phyloP scores from a whole-genome alignment of 345 rosid species.

The Raphanus raphanistrum region DNA sequence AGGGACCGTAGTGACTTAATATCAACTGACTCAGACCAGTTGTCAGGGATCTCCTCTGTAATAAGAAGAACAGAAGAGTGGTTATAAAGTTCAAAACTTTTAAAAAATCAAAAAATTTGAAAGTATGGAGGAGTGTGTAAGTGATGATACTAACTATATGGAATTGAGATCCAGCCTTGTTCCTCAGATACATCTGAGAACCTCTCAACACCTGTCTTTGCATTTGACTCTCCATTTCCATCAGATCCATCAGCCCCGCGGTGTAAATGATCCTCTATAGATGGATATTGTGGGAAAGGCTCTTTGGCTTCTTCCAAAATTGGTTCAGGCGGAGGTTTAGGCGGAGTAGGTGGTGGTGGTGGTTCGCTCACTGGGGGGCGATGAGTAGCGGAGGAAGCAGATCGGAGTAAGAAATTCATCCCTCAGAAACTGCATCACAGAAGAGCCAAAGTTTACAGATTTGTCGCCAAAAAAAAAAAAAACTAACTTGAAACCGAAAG shows the following conservation, averaged over 20 bases:
- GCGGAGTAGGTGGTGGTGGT: conserved; percentile 30
- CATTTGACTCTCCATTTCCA: conserved; percentile 32
- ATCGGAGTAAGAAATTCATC: conserved; percentile 87
- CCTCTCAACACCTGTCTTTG: conserved; percentile 43
- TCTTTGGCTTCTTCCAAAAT: conserved; percentile 57
- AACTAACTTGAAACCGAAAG: conserved; percentile 5
- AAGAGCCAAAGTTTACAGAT: not conserved
- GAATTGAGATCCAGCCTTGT: conserved; percentile 93
- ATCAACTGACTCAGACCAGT: conserved; percentile 62
- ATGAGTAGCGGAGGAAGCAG: conserved; percentile 52
- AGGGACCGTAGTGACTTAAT: conserved; percentile 61
- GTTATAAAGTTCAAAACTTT: no score
- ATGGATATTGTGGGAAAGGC: conserved; percentile 52
- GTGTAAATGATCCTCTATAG: conserved; percentile 43
- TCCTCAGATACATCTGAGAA: conserved; percentile 78
- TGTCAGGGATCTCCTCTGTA: conserved; percentile 71
- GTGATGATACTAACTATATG: conserved; percentile 49
- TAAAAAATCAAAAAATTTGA: not conserved
- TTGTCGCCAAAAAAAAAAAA: not conserved
- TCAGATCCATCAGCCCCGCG: conserved; percentile 42
- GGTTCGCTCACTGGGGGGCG: conserved; percentile 52
- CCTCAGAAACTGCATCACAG: conserved; percentile 34
- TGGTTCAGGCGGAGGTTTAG: conserved; percentile 25
- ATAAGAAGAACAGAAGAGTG: not conserved
- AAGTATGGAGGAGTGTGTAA: not conserved